Percentiles rank a stretch among this genome's conserved stretches.
phyloP scores from a whole-genome alignment of 176 grass and related monocot genomes.

The Tillandsia leiboldiana region DNA sequence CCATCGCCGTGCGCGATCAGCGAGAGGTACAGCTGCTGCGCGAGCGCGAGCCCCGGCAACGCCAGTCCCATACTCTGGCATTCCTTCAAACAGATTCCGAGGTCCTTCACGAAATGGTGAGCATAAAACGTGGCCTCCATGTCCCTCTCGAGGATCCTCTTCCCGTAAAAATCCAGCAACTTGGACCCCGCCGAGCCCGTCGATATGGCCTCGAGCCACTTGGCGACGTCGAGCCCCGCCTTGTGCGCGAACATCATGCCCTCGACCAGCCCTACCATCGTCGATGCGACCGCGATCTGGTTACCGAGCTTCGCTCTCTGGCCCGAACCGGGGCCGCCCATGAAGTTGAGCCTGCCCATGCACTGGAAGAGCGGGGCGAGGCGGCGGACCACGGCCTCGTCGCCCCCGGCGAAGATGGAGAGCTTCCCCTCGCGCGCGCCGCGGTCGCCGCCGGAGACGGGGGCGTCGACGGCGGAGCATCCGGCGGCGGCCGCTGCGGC shows the following conservation, averaged over 20 bases:
- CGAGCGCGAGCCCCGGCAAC: constrained; percentile 79
- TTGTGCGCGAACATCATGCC: constrained; percentile 95
- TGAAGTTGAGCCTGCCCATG: constrained; percentile 69
- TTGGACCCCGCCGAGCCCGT: constrained; percentile 81
- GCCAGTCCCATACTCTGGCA: constrained; percentile 90
- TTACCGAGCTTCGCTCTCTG: constrained; percentile 88
- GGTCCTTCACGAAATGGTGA: constrained; percentile 92
- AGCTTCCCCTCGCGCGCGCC: constrained; percentile 63
- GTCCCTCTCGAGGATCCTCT: constrained; percentile 78
- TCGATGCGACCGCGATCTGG: constrained; percentile 87
- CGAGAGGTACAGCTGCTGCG: constrained; percentile 78
- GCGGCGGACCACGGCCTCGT: constrained; percentile 36
- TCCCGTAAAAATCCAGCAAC: constrained; percentile 64
- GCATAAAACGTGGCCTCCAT: constrained; percentile 90
- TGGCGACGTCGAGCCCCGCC: constrained; percentile 65
- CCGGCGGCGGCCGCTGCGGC: constrained; percentile 19
- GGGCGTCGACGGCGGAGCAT: constrained; percentile 53
- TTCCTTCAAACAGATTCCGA: constrained; percentile 84
- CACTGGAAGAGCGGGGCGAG: constrained; percentile 68
- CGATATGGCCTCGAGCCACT: constrained; percentile 93
- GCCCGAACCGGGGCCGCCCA: constrained; percentile 70
- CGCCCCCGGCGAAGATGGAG: constrained; percentile 75
- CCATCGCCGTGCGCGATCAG: constrained; percentile 77
- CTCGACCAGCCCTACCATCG: constrained; percentile 92
- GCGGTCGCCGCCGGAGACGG: constrained; percentile 73